phyloP scores from a whole-genome alignment of 106 monocot species.

The Dendrobium catenatum region DNA sequence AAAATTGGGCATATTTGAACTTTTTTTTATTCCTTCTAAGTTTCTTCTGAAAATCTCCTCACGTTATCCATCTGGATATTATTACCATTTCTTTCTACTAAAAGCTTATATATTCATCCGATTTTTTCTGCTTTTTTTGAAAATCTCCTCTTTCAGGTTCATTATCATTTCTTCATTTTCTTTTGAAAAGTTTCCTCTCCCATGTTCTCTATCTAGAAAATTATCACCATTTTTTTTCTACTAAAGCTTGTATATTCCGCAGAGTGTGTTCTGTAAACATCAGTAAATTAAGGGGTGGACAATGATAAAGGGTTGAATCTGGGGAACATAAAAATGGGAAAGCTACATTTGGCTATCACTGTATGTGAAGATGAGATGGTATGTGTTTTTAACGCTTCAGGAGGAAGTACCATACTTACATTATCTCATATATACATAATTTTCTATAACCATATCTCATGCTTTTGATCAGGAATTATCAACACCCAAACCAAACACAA shows the following conservation, averaged over 20 bases:
- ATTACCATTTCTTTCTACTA: too few species aligned
- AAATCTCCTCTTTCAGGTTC: too few species aligned
- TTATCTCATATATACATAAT: background rate
- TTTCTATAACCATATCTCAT: background rate
- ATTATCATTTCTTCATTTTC: too few species aligned
- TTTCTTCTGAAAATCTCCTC: too few species aligned
- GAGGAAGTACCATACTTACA: background rate
- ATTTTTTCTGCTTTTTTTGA: too few species aligned
- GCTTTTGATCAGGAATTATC: background rate
- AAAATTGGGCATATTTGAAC: too few species aligned
- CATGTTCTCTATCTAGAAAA: too few species aligned
- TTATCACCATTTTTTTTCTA: too few species aligned
- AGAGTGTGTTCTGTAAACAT: slow-evolving; percentile 52
- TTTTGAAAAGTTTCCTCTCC: too few species aligned
- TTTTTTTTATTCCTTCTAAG: too few species aligned
- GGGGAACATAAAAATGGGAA: slow-evolving; percentile 62
- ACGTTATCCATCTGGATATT: too few species aligned
- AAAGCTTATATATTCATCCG: slow-evolving; percentile 19
- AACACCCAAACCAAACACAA: background rate
- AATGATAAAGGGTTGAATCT: slow-evolving; percentile 77
- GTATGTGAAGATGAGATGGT: slow-evolving; percentile 45
- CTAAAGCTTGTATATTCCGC: slow-evolving; percentile 1
- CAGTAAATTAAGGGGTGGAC: slow-evolving; percentile 47
- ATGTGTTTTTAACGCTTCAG: background rate
- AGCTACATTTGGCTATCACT: slow-evolving; percentile 66